Evolutionary conservation across 169 alveolate genomes (phyloP).

Genomic region (Babesia bigemina): DNA sequence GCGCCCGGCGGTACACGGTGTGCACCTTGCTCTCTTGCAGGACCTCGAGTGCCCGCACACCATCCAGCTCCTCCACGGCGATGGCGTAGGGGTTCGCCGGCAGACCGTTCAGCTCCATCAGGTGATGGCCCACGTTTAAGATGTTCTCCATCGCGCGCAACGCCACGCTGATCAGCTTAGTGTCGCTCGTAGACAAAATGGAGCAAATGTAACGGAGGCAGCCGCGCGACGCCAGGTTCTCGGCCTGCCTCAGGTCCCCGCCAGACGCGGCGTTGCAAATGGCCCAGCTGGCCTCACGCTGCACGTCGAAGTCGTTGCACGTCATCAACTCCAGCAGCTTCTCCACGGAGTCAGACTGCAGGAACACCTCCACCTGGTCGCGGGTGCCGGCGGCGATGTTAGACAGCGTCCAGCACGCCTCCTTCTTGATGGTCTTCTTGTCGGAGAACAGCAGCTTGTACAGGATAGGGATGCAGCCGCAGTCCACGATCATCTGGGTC

Average conservation of each 20-base stretch:
- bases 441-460: slow-evolving; percentile 83
- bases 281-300: slow-evolving; percentile 98
- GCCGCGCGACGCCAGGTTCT: slow-evolving; percentile 88
- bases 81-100: slow-evolving; percentile 84
- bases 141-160: slow-evolving; percentile 91
- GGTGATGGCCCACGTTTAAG: slow-evolving; percentile 86
- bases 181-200: slow-evolving; percentile 86
- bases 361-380: slow-evolving; percentile 88
- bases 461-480: slow-evolving; percentile 89
- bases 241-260: slow-evolving; percentile 86
- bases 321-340: slow-evolving; percentile 83
- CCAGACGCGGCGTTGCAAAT: slow-evolving; percentile 95
- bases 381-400: slow-evolving; percentile 95
- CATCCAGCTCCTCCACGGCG: slow-evolving; percentile 82
- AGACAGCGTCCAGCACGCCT: slow-evolving; percentile 96
- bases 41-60: slow-evolving; percentile 72
- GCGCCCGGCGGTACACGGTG: slow-evolving; percentile 72
- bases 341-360: slow-evolving; percentile 83
- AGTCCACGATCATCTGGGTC: slow-evolving; percentile 90
- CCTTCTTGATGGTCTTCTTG: slow-evolving; percentile 92
- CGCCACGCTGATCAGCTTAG: slow-evolving; percentile 90
- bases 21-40: slow-evolving; percentile 78
- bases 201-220: slow-evolving; percentile 88
- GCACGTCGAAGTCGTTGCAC: slow-evolving; percentile 90
- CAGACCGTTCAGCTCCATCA: slow-evolving; percentile 76